Conservation (phyloP, 2,329 filamentous ascomycete genomes). For the Cladosporium cucumerinum region DNA sequence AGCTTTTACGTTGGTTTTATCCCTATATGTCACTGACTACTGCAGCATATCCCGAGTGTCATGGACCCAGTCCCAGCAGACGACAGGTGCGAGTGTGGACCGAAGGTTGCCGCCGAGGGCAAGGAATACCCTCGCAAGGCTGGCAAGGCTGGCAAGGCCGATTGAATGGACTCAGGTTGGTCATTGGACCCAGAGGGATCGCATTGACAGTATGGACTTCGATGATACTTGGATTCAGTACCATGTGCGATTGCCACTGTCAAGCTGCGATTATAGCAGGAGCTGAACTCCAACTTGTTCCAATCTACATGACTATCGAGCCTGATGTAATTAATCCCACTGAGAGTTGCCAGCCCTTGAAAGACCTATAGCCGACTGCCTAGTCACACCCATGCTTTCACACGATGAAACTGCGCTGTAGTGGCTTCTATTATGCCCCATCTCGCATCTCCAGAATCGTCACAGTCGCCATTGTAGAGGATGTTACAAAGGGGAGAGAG, state of each 20-base stretch:
- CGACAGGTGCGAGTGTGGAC: constrained; percentile 64
- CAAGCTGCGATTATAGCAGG: not conserved
- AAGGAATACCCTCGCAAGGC: constrained; percentile 65
- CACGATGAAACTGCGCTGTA: not conserved
- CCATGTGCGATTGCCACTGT: not conserved
- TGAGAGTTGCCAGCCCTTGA: not conserved
- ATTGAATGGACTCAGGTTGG: not conserved
- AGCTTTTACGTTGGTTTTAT: not conserved
- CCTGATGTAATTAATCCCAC: not conserved
- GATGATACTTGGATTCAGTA: not conserved
- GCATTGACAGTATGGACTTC: constrained; percentile 3
- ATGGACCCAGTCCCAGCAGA: constrained; percentile 57
- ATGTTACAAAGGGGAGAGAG: not conserved
- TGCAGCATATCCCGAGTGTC: constrained; percentile 54
- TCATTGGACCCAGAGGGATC: constrained; percentile 17
- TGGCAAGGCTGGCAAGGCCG: constrained; percentile 50
- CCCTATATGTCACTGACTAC: not conserved
- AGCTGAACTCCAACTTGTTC: not conserved
- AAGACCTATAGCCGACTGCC: not conserved
- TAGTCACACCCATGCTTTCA: not conserved
- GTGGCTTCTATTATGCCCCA: not conserved
- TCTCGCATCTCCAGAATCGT: not conserved
- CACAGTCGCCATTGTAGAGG: not conserved
- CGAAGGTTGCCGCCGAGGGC: constrained; percentile 59
- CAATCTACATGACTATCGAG: not conserved